Conservation (phyloP, 768 basidiomycete genomes). For the Boletus rufocinnamomeus region DNA sequence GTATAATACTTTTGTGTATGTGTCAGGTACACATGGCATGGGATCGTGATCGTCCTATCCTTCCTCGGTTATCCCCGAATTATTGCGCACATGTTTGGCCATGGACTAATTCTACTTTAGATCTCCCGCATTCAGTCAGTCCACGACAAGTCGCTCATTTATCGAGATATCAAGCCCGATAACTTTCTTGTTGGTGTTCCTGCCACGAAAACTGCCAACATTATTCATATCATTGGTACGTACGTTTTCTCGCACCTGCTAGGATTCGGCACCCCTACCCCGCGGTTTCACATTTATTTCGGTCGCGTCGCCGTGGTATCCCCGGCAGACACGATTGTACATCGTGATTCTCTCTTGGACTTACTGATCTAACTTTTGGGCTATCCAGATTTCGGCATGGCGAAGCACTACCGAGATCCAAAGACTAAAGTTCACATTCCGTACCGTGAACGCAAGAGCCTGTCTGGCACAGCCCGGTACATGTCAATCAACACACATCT, state of each 20-base stretch:
- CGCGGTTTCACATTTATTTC: constrained; percentile 4
- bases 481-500: constrained; percentile 99
- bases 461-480: constrained; percentile 96
- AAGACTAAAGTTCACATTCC: constrained; percentile 98
- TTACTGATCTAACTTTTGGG: constrained; percentile 11
- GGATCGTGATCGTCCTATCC: neutral
- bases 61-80: constrained; percentile 11
- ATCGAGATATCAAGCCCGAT: constrained; percentile 99
- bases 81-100: neutral
- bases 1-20: neutral
- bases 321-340: constrained; percentile 2
- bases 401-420: constrained; percentile 98
- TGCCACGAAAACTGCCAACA: constrained; percentile 86
- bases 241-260: constrained; percentile 15
- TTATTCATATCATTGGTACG: constrained; percentile 84
- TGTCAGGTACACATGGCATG: neutral
- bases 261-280: constrained; percentile 12
- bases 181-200: constrained; percentile 98
- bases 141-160: constrained; percentile 98
- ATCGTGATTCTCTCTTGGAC: neutral
- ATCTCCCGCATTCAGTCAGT: constrained; percentile 95
- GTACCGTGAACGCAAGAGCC: constrained; percentile 96
- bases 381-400: constrained; percentile 92
- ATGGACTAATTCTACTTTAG: constrained; percentile 43
- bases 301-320: neutral